Evolutionary conservation across 257 asterid genomes (phyloP).

Genomic region (Solanum lignicaule): DNA sequence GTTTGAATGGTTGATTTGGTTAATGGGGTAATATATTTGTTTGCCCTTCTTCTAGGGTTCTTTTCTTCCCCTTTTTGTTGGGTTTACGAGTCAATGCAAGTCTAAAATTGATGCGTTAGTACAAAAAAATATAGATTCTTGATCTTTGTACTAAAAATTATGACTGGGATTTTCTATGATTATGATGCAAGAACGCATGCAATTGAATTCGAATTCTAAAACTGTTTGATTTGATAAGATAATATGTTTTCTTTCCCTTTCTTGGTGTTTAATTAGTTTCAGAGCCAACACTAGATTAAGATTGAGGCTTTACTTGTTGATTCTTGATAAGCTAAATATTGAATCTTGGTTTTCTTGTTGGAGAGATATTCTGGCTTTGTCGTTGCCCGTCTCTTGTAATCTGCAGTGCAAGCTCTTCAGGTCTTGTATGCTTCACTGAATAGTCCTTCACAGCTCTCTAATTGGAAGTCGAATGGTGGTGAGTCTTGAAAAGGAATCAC

Average conservation of each 20-base stretch:
- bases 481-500: slow-evolving; percentile 83
- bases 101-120: neutral
- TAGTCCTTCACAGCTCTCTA: slow-evolving; percentile 61
- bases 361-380: neutral
- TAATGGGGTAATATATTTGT: neutral
- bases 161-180: neutral
- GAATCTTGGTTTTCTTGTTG: neutral
- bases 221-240: neutral
- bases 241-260: neutral
- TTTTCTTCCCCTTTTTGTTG: neutral
- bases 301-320: neutral
- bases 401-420: slow-evolving; percentile 83
- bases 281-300: neutral
- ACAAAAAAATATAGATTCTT: neutral
- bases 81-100: neutral
- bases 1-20: neutral
- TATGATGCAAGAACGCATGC: neutral
- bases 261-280: neutral
- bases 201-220: neutral
- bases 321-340: neutral
- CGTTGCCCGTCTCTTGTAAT: neutral
- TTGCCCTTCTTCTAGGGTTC: neutral
- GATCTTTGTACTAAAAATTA: neutral
- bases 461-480: slow-evolving; percentile 79
- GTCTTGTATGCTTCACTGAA: slow-evolving; percentile 65